Evolutionary conservation across 805 yeast species (phyloP).

Genomic region (Myxozyma kluyveri): DNA sequence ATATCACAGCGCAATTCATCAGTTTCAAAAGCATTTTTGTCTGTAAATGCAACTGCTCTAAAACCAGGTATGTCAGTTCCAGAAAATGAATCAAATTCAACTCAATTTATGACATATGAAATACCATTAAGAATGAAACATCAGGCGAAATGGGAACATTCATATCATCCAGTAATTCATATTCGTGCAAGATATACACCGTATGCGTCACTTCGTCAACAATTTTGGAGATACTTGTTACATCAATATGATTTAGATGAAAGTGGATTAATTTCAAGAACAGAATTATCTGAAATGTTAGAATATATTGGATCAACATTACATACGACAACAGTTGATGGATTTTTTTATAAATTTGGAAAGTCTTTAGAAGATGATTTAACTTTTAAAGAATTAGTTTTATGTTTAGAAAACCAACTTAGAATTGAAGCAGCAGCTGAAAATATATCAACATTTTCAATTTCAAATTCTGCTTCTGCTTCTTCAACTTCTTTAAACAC

Average conservation of each 20-base stretch:
- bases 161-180: constrained; percentile 53
- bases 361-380: constrained; percentile 43
- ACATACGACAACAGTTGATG: constrained; percentile 34
- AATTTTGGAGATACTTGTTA: constrained; percentile 66
- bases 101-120: constrained; percentile 31
- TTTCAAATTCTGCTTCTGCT: neutral
- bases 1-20: neutral
- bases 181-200: constrained; percentile 65
- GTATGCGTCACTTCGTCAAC: constrained; percentile 59
- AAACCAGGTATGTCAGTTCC: neutral
- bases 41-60: too few relatives aligned
- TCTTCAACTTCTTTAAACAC: constrained; percentile 1
- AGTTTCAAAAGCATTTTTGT: neutral
- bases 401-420: constrained; percentile 48
- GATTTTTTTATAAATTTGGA: constrained; percentile 33
- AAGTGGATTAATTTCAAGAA: constrained; percentile 47
- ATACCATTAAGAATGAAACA: constrained; percentile 41
- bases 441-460: neutral
- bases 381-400: constrained; percentile 53
- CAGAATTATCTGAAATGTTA: constrained; percentile 63
- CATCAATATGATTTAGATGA: constrained; percentile 48
- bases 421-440: too few relatives aligned
- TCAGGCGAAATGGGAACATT: constrained; percentile 35
- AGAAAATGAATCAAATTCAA: neutral
- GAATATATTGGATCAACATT: constrained; percentile 60